Conservation (phyloP, 176 grass and related monocot genomes). For the Pontederia paniculata region DNA sequence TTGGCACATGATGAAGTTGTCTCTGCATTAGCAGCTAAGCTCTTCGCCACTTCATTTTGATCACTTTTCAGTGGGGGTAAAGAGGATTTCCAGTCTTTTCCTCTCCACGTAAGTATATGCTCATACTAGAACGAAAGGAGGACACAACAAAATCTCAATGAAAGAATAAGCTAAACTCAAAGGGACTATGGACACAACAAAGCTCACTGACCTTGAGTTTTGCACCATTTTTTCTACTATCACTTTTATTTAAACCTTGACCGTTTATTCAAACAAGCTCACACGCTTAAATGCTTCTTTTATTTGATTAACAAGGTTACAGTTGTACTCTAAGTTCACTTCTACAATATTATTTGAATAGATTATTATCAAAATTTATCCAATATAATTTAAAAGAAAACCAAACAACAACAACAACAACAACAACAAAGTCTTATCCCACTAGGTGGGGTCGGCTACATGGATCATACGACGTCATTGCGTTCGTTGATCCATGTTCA, state of each 20-base stretch:
- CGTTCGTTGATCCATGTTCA: too few species aligned
- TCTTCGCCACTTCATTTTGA: constrained; percentile 18
- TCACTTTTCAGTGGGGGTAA: constrained; percentile 31
- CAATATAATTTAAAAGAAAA: too few species aligned
- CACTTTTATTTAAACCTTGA: constrained; percentile 67
- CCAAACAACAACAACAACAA: too few species aligned
- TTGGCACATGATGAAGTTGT: constrained; percentile 10
- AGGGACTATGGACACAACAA: constrained; percentile 9
- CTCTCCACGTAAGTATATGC: constrained; percentile 94
- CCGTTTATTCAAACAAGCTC: constrained; percentile 78
- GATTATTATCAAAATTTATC: too few species aligned
- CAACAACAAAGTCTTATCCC: too few species aligned
- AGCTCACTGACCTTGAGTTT: constrained; percentile 62
- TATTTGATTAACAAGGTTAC: constrained; percentile 56
- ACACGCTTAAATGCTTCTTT: constrained; percentile 89
- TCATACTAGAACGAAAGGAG: constrained; percentile 84
- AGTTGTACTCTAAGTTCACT: too few species aligned
- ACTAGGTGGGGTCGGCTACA: too few species aligned
- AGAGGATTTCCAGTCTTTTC: constrained; percentile 60
- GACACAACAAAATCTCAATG: constrained; percentile 36
- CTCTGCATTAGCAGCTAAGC: not conserved
- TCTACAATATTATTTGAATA: too few species aligned
- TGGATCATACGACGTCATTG: too few species aligned
- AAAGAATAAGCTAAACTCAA: constrained; percentile 22
- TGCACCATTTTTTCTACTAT: constrained; percentile 84